phyloP scores from a whole-genome alignment of 345 rosid genomes.

The Hirschfeldia incana region DNA sequence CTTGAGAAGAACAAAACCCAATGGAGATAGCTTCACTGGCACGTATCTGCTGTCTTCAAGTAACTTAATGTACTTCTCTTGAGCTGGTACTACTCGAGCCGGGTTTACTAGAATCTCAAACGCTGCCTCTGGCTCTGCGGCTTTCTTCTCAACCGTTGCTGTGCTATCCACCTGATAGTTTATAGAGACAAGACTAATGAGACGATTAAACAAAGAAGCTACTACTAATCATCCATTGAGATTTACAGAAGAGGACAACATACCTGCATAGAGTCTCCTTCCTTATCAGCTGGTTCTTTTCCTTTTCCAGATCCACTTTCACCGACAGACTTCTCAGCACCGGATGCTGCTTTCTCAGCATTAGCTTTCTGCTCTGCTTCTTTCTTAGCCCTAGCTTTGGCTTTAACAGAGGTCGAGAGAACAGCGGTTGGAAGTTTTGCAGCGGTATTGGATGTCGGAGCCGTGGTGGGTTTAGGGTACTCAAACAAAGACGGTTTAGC shows the following conservation, averaged over 20 bases:
- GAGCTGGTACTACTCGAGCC: constrained; percentile 95
- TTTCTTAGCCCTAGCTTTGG: constrained; percentile 97
- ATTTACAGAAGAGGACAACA: background rate
- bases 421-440: constrained; percentile 93
- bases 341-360: constrained; percentile 57
- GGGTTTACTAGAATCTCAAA: constrained; percentile 88
- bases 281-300: constrained; percentile 72
- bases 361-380: constrained; percentile 89
- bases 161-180: constrained; percentile 69
- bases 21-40: constrained; percentile 86
- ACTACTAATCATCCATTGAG: background rate
- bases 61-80: constrained; percentile 83
- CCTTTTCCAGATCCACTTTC: constrained; percentile 68
- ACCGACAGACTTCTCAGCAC: constrained; percentile 36
- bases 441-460: constrained; percentile 73
- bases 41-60: constrained; percentile 85
- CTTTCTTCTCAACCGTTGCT: constrained; percentile 76
- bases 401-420: constrained; percentile 94
- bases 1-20: constrained; percentile 93
- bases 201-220: background rate
- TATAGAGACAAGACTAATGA: background rate
- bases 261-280: constrained; percentile 95
- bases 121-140: constrained; percentile 75
- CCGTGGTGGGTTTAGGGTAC: constrained; percentile 91
- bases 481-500: constrained; percentile 93